Evolutionary conservation across 2,329 filamentous ascomycete genomes (phyloP), one percentile per base, ranked within the genome.

Genomic region (Xylaria sp.): DNA sequence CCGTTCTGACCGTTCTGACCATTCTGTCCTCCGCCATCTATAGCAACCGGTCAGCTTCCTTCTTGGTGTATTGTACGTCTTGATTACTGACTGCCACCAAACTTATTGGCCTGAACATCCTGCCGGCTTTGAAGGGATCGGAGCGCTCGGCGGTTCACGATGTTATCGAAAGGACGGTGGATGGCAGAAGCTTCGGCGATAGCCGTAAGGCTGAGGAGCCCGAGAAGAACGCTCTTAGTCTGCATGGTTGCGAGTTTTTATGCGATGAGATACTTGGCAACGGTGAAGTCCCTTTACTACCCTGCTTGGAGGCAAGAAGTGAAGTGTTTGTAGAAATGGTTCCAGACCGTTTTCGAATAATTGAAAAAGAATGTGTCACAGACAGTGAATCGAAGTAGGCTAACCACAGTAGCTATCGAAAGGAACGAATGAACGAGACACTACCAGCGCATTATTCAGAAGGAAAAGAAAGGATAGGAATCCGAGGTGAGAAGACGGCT

Each of bases 341-440:
- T 80, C 84, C 85, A 86, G 85, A 86, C 85, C 84, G 81, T 76
- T 77, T 76, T 75, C 75, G 77, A 80, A 78, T 76, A 77, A 73
- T 77, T 77, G 25, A 32, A 78, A 80, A 83, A 78, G 81, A 83
- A 81, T 78, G 82, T 71, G 78, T 84, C 79, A 81, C 81, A 82
- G 82, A 84, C 81, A 79, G 77, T 72, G 71, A 76, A 77, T 76
- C 74, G 77, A 78, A 79, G 79, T 75, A 72, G 74, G 72, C 74
- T 75, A 72, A 76, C 72, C 65, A 74, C 69, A 78, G 80, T 80
- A 80, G 77, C 70, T 69, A 73, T 72, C 69, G 71, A 79, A 76
- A 84, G 78, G 77, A 84, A 83, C 81, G 84, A 85, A 85, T 83
- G 83, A 83, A 84, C 77, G 80, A 75, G 77, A 81, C 78, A 85